These are phyloP conservation scores for Aurifilum marmelostoma DNA, from an alignment of 2,329 filamentous ascomycete species.

Conservation along the genomic window DNA sequence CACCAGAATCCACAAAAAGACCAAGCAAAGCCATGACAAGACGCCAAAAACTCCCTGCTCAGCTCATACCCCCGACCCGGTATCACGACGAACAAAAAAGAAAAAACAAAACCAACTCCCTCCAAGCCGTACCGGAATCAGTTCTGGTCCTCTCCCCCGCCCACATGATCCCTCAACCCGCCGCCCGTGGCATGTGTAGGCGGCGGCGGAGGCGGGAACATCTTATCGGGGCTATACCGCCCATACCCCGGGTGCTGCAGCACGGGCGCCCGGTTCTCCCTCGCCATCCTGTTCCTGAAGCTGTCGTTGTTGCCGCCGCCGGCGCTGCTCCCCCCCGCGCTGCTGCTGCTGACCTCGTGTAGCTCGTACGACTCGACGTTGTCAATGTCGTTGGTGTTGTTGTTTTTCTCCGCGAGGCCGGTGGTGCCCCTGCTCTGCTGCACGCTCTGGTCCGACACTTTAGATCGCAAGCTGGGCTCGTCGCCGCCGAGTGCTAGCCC, in stretches of 20 bases:
- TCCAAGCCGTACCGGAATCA: neutral
- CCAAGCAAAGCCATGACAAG: neutral
- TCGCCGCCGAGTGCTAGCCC: constrained; percentile 50
- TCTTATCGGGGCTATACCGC: constrained; percentile 37
- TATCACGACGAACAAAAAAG: neutral
- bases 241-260: constrained; percentile 53
- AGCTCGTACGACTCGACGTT: constrained; percentile 52
- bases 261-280: constrained; percentile 43
- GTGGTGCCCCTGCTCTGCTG: constrained; percentile 33
- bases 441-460: constrained; percentile 36
- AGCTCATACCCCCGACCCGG: neutral
- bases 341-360: constrained; percentile 44
- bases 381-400: constrained; percentile 30
- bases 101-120: neutral
- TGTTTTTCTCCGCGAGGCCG: constrained; percentile 13
- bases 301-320: constrained; percentile 29
- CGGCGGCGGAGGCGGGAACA: constrained; percentile 23
- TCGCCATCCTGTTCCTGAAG: constrained; percentile 32
- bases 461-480: constrained; percentile 38
- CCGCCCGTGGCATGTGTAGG: constrained; percentile 23
- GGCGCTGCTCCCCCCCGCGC: constrained; percentile 24
- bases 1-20: neutral
- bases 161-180: constrained; percentile 29
- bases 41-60: constrained; percentile 29
- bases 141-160: neutral